phyloP scores from a whole-genome alignment of 495 filamentous ascomycete genomes.

The Bacidia rubella region DNA sequence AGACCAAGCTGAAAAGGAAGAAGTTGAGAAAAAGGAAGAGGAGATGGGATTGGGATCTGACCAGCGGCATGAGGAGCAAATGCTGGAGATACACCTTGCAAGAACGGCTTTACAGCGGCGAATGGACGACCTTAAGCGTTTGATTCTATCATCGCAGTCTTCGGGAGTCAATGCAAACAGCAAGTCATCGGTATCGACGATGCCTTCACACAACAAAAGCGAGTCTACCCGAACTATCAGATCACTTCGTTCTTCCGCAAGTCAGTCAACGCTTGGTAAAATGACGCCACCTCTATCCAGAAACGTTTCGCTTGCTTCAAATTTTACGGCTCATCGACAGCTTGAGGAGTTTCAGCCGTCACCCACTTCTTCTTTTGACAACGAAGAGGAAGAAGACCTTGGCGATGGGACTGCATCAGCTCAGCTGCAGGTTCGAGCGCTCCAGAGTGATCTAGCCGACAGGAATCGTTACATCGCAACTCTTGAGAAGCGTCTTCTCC shows the following conservation, averaged over 20 bases:
- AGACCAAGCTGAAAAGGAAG: constrained; percentile 52
- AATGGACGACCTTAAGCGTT: constrained; percentile 91
- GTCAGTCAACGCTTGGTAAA: constrained; percentile 51
- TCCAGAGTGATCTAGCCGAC: constrained; percentile 86
- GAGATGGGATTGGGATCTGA: constrained; percentile 70
- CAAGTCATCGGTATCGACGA: constrained; percentile 53
- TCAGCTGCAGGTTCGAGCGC: constrained; percentile 65
- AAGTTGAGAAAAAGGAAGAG: constrained; percentile 49
- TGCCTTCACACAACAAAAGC: constrained; percentile 37
- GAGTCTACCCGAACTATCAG: constrained; percentile 21
- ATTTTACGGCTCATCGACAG: constrained; percentile 39
- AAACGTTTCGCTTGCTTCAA: constrained; percentile 53
- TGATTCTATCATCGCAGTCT: constrained; percentile 91
- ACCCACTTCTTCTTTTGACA: constrained; percentile 24
- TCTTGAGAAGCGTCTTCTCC: constrained; percentile 78
- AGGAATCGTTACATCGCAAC: constrained; percentile 95
- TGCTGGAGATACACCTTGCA: constrained; percentile 95
- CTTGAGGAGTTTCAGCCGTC: constrained; percentile 25
- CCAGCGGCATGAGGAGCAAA: constrained; percentile 85
- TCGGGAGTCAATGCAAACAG: constrained; percentile 74
- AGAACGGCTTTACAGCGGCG: constrained; percentile 91
- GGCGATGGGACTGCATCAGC: constrained; percentile 77
- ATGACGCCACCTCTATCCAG: constrained; percentile 41
- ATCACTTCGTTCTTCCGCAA: constrained; percentile 59
- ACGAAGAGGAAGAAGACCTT: constrained; percentile 70